These are phyloP conservation scores for Trichophaea hybrida DNA, from an alignment of 2,329 filamentous ascomycete genomes.

Conservation along the genomic window DNA sequence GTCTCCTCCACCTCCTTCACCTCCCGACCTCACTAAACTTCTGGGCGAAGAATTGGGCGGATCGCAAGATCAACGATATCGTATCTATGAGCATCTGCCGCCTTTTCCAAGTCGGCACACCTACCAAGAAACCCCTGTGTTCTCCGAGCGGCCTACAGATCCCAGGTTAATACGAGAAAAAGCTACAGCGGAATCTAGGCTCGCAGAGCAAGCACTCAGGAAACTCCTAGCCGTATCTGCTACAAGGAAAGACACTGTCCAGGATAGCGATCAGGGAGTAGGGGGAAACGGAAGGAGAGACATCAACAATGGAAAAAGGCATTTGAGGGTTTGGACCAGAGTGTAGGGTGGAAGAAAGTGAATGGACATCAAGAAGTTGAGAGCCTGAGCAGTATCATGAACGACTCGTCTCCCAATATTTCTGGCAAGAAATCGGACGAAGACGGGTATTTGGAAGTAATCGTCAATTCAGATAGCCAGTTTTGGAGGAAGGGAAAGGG, in stretches of 20 bases:
- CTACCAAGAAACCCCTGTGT: constrained; percentile 46
- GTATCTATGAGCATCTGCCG: constrained; percentile 48
- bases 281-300: constrained; percentile 30
- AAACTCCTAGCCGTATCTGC: constrained; percentile 41
- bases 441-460: constrained; percentile 35
- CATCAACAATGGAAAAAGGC: constrained; percentile 43
- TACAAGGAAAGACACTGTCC: constrained; percentile 23
- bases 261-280: constrained; percentile 32
- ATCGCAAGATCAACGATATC: constrained; percentile 31
- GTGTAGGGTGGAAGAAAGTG: constrained; percentile 27
- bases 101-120: constrained; percentile 49
- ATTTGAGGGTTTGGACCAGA: constrained; percentile 36
- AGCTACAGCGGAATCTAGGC: constrained; percentile 49
- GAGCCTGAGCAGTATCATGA: constrained; percentile 1
- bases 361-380: constrained; percentile 20
- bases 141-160: constrained; percentile 44
- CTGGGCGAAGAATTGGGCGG: constrained; percentile 24
- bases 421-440: constrained; percentile 7
- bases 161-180: constrained; percentile 46
- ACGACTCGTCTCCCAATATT: constrained; percentile 23
- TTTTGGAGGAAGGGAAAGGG: constrained; percentile 40
- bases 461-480: constrained; percentile 47
- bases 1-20: constrained; percentile 12
- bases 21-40: constrained; percentile 19
- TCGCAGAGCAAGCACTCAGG: constrained; percentile 50